Evolutionary conservation across 176 grass and related monocot genomes (phyloP).

Genomic region (Triticum timopheevii): DNA sequence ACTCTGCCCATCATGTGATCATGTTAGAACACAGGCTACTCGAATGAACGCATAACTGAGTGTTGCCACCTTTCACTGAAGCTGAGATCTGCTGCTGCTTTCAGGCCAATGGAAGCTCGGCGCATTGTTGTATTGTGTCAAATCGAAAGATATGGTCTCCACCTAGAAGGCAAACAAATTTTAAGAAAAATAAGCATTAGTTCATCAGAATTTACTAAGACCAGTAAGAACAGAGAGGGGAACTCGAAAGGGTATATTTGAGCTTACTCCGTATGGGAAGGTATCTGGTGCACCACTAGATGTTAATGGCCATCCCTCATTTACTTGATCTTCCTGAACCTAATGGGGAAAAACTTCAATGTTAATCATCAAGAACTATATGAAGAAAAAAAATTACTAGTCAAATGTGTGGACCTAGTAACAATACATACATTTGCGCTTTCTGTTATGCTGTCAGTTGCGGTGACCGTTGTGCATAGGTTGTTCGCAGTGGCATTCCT

Average conservation of each 20-base stretch:
- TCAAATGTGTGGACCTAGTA: constrained; percentile 17
- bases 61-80: constrained; percentile 41
- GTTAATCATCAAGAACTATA: constrained; percentile 7
- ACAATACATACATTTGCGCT: constrained; percentile 48
- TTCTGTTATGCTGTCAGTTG: constrained; percentile 38
- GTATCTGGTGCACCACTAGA: constrained; percentile 53
- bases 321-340: constrained; percentile 56
- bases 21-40: neutral
- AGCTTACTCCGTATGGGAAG: constrained; percentile 66
- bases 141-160: constrained; percentile 85
- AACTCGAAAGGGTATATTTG: constrained; percentile 13
- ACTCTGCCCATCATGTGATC: neutral
- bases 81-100: constrained; percentile 65
- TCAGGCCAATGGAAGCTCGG: constrained; percentile 76
- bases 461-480: constrained; percentile 15
- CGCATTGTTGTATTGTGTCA: constrained; percentile 66
- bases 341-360: constrained; percentile 1
- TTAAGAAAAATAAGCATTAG: constrained; percentile 16
- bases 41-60: neutral
- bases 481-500: constrained; percentile 64
- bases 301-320: constrained; percentile 67
- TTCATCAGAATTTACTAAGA: neutral
- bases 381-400: neutral
- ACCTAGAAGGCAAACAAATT: constrained; percentile 45
- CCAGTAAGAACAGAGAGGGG: constrained; percentile 21